phyloP scores from a whole-genome alignment of 192 early-diverging fungal genomes.

The Chytriomyces sp. region DNA sequence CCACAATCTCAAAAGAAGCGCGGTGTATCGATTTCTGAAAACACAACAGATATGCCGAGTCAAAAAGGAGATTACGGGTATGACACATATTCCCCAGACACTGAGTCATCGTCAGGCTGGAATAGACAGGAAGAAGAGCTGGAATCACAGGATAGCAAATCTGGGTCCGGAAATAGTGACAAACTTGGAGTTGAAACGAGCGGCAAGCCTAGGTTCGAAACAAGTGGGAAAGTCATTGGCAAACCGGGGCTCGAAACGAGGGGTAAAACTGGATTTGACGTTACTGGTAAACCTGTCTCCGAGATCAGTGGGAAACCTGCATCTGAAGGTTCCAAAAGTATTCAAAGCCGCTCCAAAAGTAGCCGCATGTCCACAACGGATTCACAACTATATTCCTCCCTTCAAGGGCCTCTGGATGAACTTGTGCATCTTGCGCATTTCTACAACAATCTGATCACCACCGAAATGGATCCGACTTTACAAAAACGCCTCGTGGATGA shows the following conservation, averaged over 20 bases:
- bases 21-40: not conserved
- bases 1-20: not conserved
- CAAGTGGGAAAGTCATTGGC: not conserved
- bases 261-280: not conserved
- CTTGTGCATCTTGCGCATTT: conserved; percentile 47
- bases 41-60: not conserved
- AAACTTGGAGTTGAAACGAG: not conserved
- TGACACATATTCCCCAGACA: too few species aligned
- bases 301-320: not conserved
- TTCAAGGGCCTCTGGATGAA: conserved; percentile 39
- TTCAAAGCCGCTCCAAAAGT: too few species aligned
- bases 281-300: not conserved
- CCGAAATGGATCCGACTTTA: conserved; percentile 27
- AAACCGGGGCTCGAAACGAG: not conserved
- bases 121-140: too few species aligned
- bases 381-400: not conserved
- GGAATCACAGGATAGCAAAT: not conserved
- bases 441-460: conserved; percentile 33
- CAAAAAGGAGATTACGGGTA: too few species aligned
- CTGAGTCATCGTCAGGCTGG: too few species aligned
- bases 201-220: not conserved
- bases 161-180: not conserved
- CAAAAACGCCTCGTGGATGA: conserved; percentile 42
- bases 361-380: too few species aligned
- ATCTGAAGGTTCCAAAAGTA: too few species aligned